Evolutionary conservation across 2,329 filamentous ascomycete species (phyloP).

Genomic region (Botryosphaeria dothidea): DNA sequence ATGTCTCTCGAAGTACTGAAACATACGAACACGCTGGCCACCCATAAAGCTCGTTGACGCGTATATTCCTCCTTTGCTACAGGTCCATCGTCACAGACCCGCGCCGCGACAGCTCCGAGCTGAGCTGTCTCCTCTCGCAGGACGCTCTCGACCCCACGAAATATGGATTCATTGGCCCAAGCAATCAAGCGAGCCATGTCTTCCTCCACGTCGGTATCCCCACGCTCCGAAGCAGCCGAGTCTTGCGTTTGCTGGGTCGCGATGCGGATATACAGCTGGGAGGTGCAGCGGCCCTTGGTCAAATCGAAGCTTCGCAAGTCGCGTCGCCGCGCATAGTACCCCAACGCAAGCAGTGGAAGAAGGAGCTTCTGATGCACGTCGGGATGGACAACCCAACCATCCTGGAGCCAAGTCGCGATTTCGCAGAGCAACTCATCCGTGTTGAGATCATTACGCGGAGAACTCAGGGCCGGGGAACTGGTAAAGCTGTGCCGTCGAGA

Average conservation of each 20-base stretch:
- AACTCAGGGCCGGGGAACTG: not conserved
- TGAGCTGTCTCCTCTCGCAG: not conserved
- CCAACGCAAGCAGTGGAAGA: not conserved
- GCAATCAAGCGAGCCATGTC: slow-evolving; percentile 6
- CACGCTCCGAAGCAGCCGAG: not conserved
- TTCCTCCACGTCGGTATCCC: not conserved
- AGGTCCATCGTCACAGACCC: not conserved
- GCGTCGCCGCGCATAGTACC: not conserved
- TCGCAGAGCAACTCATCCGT: not conserved
- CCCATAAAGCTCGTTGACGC: not conserved
- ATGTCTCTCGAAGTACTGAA: not conserved
- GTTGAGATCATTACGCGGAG: not conserved
- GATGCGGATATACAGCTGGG: not conserved
- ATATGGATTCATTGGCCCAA: slow-evolving; percentile 1
- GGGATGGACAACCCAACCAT: not conserved
- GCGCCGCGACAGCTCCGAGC: not conserved
- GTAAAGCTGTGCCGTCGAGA: not conserved
- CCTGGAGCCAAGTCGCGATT: slow-evolving; percentile 7
- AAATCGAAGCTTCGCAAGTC: not conserved
- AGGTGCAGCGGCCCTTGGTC: not conserved
- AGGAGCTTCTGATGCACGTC: slow-evolving; percentile 8
- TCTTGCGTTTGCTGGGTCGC: not conserved
- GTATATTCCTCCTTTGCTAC: not conserved
- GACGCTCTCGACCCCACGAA: slow-evolving; percentile 1
- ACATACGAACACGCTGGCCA: slow-evolving; percentile 3